Conservation (phyloP, 495 filamentous ascomycete species). For the Oleoguttula mirabilis region DNA sequence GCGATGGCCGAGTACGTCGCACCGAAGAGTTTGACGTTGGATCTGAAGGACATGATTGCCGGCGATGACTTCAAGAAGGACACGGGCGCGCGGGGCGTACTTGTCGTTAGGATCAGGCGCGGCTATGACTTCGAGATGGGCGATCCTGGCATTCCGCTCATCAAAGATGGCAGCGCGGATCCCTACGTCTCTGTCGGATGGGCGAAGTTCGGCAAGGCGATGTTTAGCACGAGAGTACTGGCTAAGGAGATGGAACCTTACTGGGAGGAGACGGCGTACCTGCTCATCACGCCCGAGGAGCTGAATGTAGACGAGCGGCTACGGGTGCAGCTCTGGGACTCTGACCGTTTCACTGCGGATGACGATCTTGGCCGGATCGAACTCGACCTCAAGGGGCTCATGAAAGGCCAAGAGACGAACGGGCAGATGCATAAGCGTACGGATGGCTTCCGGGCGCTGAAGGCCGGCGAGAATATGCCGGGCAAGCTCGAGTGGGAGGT, state of each 20-base stretch:
- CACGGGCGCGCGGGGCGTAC: constrained; percentile 48
- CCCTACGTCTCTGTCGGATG: constrained; percentile 59
- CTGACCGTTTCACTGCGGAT: constrained; percentile 54
- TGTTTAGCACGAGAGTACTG: constrained; percentile 51
- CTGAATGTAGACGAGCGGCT: constrained; percentile 60
- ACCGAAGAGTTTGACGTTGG: constrained; percentile 57
- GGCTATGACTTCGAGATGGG: constrained; percentile 56
- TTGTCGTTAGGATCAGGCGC: constrained; percentile 49
- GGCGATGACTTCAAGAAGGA: constrained; percentile 71
- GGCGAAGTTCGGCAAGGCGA: constrained; percentile 63
- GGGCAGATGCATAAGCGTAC: constrained; percentile 43
- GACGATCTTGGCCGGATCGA: constrained; percentile 62
- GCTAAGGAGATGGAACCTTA: constrained; percentile 48
- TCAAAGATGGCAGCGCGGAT: constrained; percentile 51
- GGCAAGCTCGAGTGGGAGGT: constrained; percentile 58
- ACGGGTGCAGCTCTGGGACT: constrained; percentile 60
- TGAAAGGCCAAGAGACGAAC: constrained; percentile 40
- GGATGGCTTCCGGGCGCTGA: constrained; percentile 48
- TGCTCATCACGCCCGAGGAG: constrained; percentile 56
- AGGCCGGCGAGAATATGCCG: constrained; percentile 53
- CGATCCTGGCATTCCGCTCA: constrained; percentile 42
- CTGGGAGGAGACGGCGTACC: constrained; percentile 55
- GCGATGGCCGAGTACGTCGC: constrained; percentile 61
- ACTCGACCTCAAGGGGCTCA: constrained; percentile 50
- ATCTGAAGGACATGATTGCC: constrained; percentile 60